These are phyloP conservation scores for Brasilioporus rufonigricans DNA, from an alignment of 768 basidiomycete genomes.

Conservation along the genomic window DNA sequence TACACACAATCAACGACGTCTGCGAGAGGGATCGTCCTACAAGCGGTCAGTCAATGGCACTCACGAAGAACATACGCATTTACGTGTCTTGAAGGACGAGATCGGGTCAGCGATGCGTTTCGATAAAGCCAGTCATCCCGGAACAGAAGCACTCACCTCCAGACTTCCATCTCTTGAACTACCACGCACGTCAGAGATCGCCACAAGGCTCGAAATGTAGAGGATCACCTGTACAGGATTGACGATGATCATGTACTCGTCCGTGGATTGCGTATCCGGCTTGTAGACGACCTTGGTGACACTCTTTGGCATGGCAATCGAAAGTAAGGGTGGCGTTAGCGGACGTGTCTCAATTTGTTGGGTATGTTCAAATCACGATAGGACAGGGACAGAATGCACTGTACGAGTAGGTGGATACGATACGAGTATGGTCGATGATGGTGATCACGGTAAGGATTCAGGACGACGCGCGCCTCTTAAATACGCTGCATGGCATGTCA, in stretches of 20 bases:
- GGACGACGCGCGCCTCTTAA: slow-evolving; percentile 23
- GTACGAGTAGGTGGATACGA: neutral
- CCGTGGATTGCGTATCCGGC: slow-evolving; percentile 65
- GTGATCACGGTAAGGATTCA: neutral
- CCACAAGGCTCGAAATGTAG: slow-evolving; percentile 1
- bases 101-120: slow-evolving; percentile 9
- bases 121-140: neutral
- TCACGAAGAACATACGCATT: slow-evolving; percentile 19
- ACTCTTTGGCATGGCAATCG: slow-evolving; percentile 40
- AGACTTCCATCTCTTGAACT: slow-evolving; percentile 78
- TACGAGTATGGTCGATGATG: slow-evolving; percentile 6
- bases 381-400: no score
- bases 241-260: slow-evolving; percentile 72
- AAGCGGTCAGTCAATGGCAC: slow-evolving; percentile 12
- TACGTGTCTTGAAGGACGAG: slow-evolving; percentile 60
- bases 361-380: slow-evolving; percentile 17
- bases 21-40: slow-evolving; percentile 65
- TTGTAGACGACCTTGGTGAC: slow-evolving; percentile 78
- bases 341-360: slow-evolving; percentile 4
- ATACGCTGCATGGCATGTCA: slow-evolving; percentile 20
- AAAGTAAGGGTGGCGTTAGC: neutral
- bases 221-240: slow-evolving; percentile 57
- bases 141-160: slow-evolving; percentile 54
- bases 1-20: slow-evolving; percentile 79
- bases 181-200: slow-evolving; percentile 6